Conservation (phyloP, 2,329 filamentous ascomycete genomes). For the Aspergillus sp. region DNA sequence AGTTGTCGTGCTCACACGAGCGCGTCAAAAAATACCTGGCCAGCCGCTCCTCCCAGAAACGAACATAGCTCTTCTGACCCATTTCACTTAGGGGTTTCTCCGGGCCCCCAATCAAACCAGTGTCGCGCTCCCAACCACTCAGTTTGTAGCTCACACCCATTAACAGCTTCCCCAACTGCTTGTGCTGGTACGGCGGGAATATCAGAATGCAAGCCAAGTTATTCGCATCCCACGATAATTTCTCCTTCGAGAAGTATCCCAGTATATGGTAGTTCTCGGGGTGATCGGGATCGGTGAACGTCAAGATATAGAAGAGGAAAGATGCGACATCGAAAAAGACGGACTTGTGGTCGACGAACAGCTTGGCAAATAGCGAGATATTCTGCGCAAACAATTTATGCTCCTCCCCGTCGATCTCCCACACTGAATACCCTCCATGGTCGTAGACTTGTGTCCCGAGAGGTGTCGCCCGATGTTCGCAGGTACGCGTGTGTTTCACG, state of each 20-base stretch:
- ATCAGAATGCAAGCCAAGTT: conserved; percentile 94
- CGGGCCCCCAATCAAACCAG: conserved; percentile 73
- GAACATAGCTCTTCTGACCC: conserved; percentile 71
- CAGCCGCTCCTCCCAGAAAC: conserved; percentile 82
- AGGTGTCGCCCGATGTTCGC: conserved; percentile 47
- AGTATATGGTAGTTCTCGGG: conserved; percentile 54
- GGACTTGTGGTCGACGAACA: conserved; percentile 96
- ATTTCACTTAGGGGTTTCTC: conserved; percentile 89
- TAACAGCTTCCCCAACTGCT: conserved; percentile 76
- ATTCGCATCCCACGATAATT: conserved; percentile 98
- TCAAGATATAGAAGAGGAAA: conserved; percentile 90
- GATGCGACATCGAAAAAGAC: conserved; percentile 95
- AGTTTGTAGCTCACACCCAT: conserved; percentile 95
- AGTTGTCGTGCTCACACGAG: conserved; percentile 16
- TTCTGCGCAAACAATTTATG: conserved; percentile 91
- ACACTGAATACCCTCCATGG: conserved; percentile 74
- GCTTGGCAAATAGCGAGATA: conserved; percentile 88
- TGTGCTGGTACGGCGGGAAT: conserved; percentile 91
- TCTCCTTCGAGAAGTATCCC: conserved; percentile 99
- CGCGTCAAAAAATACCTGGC: conserved; percentile 55
- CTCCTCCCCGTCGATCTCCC: conserved; percentile 85
- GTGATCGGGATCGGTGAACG: conserved; percentile 56
- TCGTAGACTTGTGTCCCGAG: conserved; percentile 73
- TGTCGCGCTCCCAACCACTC: conserved; percentile 61
- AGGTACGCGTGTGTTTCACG: conserved; percentile 40